Percentiles rank a stretch among this genome's conserved stretches.
These are phyloP conservation scores for Leishmania tarentolae DNA, from an alignment of 208 protist species.

Conservation along the genomic window DNA sequence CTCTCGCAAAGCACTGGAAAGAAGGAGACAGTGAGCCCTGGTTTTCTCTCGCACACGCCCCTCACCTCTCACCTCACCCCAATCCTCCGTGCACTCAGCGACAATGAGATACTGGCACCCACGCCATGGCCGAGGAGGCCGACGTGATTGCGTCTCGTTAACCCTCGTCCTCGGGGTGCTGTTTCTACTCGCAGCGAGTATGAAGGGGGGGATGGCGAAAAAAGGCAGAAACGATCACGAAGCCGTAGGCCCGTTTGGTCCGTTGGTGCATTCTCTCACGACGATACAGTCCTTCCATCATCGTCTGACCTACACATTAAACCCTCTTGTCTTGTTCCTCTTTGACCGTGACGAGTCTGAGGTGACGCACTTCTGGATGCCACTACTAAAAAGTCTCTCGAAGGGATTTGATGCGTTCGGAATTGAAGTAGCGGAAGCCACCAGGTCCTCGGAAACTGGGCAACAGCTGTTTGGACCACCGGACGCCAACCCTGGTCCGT, in stretches of 20 bases:
- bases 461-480: constrained; percentile 13
- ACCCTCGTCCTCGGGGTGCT: not conserved
- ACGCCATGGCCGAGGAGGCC: not conserved
- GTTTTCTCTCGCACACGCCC: not conserved
- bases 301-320: constrained; percentile 15
- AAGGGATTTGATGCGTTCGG: constrained; percentile 18
- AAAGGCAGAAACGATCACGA: not conserved
- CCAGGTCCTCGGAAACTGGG: constrained; percentile 18
- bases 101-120: not conserved
- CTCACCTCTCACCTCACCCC: too few relatives aligned
- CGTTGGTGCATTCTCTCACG: constrained; percentile 12
- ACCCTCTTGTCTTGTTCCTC: constrained; percentile 24
- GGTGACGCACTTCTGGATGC: constrained; percentile 20
- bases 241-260: constrained; percentile 4
- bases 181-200: not conserved
- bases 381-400: constrained; percentile 26
- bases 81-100: too few relatives aligned
- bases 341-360: constrained; percentile 9
- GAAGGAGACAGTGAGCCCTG: not conserved
- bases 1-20: too few relatives aligned
- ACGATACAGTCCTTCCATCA: constrained; percentile 16
- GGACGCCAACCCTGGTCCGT: not conserved
- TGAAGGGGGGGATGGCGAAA: not conserved
- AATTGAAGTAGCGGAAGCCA: constrained; percentile 28
- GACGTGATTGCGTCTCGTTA: not conserved